These are phyloP conservation scores for Petrea volubilis DNA, from an alignment of 257 asterid genomes.

Conservation along the genomic window DNA sequence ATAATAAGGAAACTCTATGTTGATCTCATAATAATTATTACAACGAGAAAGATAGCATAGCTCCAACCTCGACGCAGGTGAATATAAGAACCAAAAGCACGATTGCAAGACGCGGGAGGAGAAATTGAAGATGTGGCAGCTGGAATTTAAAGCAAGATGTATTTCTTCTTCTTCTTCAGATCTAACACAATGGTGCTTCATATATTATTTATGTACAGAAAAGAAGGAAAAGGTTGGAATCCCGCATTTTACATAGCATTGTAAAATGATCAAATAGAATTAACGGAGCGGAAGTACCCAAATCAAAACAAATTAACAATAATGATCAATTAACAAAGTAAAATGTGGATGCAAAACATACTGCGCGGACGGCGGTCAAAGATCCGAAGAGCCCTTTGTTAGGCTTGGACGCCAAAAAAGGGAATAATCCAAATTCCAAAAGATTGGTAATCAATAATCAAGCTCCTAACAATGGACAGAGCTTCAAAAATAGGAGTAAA, in stretches of 20 bases:
- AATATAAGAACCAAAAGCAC: neutral
- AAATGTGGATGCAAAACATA: slow-evolving; percentile 17
- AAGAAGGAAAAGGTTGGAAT: slow-evolving; percentile 6
- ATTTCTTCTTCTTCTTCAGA: slow-evolving; percentile 15
- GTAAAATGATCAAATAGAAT: slow-evolving; percentile 21
- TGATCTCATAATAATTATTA: slow-evolving; percentile 16
- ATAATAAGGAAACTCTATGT: neutral
- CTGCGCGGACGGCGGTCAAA: slow-evolving; percentile 5
- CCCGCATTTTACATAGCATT: neutral
- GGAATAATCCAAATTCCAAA: neutral
- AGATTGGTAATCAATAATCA: neutral
- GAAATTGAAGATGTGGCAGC: neutral
- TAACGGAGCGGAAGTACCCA: slow-evolving; percentile 1
- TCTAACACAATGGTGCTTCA: slow-evolving; percentile 27
- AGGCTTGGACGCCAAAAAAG: no score
- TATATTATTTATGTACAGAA: neutral
- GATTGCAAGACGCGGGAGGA: neutral
- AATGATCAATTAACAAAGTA: slow-evolving; percentile 19
- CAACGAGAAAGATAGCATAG: neutral
- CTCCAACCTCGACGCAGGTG: neutral
- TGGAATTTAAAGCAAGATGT: slow-evolving; percentile 5
- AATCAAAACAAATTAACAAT: neutral
- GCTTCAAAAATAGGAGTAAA: slow-evolving; percentile 1
- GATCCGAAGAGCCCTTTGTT: neutral
- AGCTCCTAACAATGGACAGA: slow-evolving; percentile 7